Conservation (phyloP, 768 basidiomycete species). For the Naganishia randhawae region DNA sequence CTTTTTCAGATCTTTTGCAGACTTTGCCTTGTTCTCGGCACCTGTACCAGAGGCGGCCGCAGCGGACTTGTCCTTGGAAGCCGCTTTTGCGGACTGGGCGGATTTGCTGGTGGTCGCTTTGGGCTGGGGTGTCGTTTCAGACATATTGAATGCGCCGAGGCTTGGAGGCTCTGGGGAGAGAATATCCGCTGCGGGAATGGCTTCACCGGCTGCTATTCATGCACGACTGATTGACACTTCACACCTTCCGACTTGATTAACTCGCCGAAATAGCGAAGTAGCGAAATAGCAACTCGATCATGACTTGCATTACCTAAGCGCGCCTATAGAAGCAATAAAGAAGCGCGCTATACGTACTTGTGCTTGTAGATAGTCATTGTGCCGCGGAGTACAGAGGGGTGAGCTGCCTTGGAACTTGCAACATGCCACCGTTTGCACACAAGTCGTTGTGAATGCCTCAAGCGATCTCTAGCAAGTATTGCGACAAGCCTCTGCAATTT, state of each 20-base stretch:
- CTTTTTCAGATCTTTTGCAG: constrained; percentile 48
- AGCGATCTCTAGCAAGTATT: no score
- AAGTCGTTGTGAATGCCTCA: no score
- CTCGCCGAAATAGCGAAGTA: no score
- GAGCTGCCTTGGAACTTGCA: no score
- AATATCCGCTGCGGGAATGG: not conserved
- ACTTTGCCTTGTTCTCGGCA: constrained; percentile 7
- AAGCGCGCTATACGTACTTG: not conserved
- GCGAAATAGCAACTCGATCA: not conserved
- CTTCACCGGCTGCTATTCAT: not conserved
- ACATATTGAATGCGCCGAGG: not conserved
- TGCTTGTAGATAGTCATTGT: no score
- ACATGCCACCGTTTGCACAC: no score
- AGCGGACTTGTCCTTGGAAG: constrained; percentile 1
- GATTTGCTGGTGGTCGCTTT: constrained; percentile 4
- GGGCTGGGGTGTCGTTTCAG: constrained; percentile 3
- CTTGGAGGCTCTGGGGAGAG: not conserved
- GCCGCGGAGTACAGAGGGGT: no score
- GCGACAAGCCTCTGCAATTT: no score
- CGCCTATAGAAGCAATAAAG: no score
- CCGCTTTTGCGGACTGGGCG: not conserved
- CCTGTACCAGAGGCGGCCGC: not conserved
- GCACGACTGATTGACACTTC: no score
- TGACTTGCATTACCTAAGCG: not conserved
- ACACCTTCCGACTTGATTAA: not conserved